Conservation (phyloP, 2,329 filamentous ascomycete genomes). For the Corynespora cassiicola region DNA sequence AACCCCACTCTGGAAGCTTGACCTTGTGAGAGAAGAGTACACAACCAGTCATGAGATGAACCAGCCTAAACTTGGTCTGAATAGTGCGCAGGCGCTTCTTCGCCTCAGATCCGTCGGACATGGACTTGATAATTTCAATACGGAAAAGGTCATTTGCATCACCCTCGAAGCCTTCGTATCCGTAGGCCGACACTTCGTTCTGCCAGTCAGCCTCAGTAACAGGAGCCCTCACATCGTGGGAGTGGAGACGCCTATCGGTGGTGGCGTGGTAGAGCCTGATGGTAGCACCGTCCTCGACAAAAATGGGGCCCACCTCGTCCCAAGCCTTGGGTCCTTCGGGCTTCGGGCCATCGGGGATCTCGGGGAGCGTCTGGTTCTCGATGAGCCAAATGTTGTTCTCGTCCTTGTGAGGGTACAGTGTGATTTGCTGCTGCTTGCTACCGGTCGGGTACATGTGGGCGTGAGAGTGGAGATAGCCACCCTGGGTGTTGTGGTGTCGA, state of each 20-base stretch:
- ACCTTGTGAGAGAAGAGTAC: conserved; percentile 98
- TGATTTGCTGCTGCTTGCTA: conserved; percentile 98
- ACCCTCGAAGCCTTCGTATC: conserved; percentile 94
- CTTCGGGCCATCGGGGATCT: conserved; percentile 74
- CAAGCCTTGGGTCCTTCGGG: conserved; percentile 85
- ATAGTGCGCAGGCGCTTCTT: conserved; percentile 91
- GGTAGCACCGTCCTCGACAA: conserved; percentile 79
- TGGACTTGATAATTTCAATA: conserved; percentile 89
- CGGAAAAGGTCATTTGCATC: conserved; percentile 97
- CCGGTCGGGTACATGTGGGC: conserved; percentile 96
- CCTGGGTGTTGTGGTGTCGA: conserved; percentile 95
- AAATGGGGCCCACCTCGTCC: conserved; percentile 74
- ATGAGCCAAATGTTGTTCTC: conserved; percentile 95
- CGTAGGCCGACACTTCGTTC: conserved; percentile 95
- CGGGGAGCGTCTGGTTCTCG: conserved; percentile 94
- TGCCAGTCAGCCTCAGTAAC: conserved; percentile 71
- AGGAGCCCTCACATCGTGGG: conserved; percentile 80
- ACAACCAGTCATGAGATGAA: conserved; percentile 97
- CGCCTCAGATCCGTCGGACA: conserved; percentile 79
- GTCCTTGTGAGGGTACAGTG: conserved; percentile 97
- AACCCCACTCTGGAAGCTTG: conserved; percentile 97
- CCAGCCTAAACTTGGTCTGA: conserved; percentile 92
- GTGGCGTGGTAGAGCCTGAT: conserved; percentile 83
- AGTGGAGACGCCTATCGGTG: conserved; percentile 90
- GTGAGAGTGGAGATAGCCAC: conserved; percentile 96